A percentile compares a stretch with the other conserved stretches of the same genome.
These are phyloP conservation scores for Lobosporangium transversale DNA, from an alignment of 192 early-diverging fungal species.

Conservation along the genomic window DNA sequence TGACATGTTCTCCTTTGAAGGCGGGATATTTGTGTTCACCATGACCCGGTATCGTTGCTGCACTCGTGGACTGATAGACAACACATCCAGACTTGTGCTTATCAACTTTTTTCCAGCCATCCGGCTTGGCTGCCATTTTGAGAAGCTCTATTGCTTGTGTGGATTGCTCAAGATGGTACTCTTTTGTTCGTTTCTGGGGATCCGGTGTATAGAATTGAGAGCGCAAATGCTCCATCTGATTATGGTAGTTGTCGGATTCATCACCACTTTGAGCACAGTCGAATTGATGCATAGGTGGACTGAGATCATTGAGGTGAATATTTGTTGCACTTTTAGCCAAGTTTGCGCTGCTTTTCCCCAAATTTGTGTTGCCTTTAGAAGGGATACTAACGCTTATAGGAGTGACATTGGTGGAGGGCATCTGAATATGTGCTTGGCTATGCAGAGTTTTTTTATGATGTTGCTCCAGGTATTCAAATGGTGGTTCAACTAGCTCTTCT, in stretches of 20 bases:
- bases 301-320: slow-evolving; percentile 5
- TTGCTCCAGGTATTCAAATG: slow-evolving; percentile 26
- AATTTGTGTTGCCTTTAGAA: no score
- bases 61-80: slow-evolving; percentile 50
- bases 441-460: slow-evolving; percentile 41
- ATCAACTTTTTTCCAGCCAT: slow-evolving; percentile 65
- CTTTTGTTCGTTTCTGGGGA: slow-evolving; percentile 45
- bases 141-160: slow-evolving; percentile 56
- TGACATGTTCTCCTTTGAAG: slow-evolving; percentile 62
- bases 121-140: slow-evolving; percentile 40
- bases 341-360: no score
- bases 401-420: slow-evolving; percentile 2
- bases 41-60: slow-evolving; percentile 48
- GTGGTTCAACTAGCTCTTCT: background rate
- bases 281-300: background rate
- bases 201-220: slow-evolving; percentile 44
- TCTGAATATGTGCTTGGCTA: background rate
- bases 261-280: slow-evolving; percentile 43
- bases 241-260: slow-evolving; percentile 39
- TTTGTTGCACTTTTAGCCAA: background rate
- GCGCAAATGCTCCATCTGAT: slow-evolving; percentile 30
- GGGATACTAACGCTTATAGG: background rate
- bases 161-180: slow-evolving; percentile 61
- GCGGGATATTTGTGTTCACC: slow-evolving; percentile 57
- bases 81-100: slow-evolving; percentile 63